Conservation (phyloP, 2,329 filamentous ascomycete species). For the Emergomyces orientalis region DNA sequence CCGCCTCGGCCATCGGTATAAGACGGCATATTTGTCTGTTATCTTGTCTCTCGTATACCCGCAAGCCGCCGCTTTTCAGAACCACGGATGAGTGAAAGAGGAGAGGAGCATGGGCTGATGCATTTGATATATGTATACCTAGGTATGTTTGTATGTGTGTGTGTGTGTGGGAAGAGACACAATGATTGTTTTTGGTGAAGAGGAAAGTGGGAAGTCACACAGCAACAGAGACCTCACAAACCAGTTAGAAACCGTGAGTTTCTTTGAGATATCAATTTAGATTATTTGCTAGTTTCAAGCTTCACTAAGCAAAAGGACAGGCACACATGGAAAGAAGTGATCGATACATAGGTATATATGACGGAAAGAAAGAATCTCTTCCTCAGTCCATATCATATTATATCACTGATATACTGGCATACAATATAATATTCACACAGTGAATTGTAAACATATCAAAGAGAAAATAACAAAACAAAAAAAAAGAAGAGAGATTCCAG, state of each 20-base stretch:
- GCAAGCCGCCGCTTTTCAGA: not conserved
- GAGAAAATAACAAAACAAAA: not conserved
- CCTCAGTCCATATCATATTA: not conserved
- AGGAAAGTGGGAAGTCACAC: not conserved
- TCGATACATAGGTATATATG: not conserved
- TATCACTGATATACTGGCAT: not conserved
- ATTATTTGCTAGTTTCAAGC: slow-evolving; percentile 1
- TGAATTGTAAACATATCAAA: not conserved
- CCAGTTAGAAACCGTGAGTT: no score
- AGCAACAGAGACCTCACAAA: not conserved
- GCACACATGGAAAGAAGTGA: not conserved
- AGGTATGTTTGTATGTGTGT: not conserved
- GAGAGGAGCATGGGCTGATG: not conserved
- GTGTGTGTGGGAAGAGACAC: not conserved
- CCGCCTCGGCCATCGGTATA: slow-evolving; percentile 2
- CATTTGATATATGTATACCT: not conserved
- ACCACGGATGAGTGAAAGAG: not conserved
- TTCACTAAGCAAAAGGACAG: not conserved
- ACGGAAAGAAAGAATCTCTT: not conserved
- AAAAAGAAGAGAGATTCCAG: no score
- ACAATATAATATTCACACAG: not conserved
- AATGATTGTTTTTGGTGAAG: not conserved
- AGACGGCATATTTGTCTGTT: slow-evolving; percentile 9
- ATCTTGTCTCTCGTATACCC: not conserved
- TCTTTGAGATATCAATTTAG: not conserved